These are phyloP conservation scores for Clarireedia monteithiana DNA, from an alignment of 2,329 filamentous ascomycete species.

Conservation along the genomic window DNA sequence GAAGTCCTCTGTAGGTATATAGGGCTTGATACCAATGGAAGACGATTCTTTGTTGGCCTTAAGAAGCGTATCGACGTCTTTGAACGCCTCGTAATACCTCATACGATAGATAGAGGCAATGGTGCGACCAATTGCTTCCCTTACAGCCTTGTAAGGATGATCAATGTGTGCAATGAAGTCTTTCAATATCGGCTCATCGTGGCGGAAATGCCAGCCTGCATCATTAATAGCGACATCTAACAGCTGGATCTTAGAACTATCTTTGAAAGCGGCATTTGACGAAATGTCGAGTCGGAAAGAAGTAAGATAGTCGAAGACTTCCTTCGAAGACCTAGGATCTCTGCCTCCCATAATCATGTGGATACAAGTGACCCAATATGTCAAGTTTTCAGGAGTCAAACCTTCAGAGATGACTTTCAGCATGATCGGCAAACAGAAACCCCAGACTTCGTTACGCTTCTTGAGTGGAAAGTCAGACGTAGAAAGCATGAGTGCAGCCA, in stretches of 20 bases:
- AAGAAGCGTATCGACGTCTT: conserved; percentile 67
- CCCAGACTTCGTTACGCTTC: conserved; percentile 72
- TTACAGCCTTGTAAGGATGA: conserved; percentile 95
- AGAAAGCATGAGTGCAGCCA: conserved; percentile 75
- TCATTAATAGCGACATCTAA: conserved; percentile 83
- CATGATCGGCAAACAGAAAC: conserved; percentile 82
- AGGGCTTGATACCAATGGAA: conserved; percentile 77
- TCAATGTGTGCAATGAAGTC: conserved; percentile 89
- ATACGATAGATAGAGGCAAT: conserved; percentile 85
- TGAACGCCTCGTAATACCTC: conserved; percentile 89
- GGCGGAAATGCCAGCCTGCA: conserved; percentile 91
- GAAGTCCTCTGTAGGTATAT: conserved; percentile 70
- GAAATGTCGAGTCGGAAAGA: conserved; percentile 87
- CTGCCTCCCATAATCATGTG: conserved; percentile 83
- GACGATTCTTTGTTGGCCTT: conserved; percentile 71
- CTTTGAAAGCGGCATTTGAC: conserved; percentile 97
- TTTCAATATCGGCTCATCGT: conserved; percentile 78
- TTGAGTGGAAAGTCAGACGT: conserved; percentile 71
- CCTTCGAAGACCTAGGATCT: conserved; percentile 80
- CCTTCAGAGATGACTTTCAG: conserved; percentile 83
- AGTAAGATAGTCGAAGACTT: conserved; percentile 74
- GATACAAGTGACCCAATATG: conserved; percentile 91
- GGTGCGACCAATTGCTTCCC: conserved; percentile 87
- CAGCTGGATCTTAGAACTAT: conserved; percentile 90
- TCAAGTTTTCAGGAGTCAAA: conserved; percentile 85